phyloP scores from a whole-genome alignment of 2,329 filamentous ascomycete species.

The Talaromyces sp. region DNA sequence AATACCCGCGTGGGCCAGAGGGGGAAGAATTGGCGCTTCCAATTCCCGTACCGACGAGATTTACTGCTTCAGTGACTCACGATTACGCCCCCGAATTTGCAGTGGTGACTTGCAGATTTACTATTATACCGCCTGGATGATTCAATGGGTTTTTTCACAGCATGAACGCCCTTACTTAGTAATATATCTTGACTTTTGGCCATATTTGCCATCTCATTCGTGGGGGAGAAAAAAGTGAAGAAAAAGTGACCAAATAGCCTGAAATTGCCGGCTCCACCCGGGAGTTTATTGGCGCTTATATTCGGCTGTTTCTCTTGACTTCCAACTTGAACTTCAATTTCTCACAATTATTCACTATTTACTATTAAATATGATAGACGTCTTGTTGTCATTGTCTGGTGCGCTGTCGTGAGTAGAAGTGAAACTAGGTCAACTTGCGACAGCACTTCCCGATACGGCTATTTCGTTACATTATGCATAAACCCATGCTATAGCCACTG shows the following conservation, averaged over 20 bases:
- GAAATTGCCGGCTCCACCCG: slow-evolving; percentile 8
- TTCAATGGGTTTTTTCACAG: background rate
- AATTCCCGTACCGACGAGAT: background rate
- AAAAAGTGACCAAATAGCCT: background rate
- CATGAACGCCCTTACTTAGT: slow-evolving; percentile 2
- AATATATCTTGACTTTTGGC: background rate
- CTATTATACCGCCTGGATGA: background rate
- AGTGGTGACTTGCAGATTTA: background rate
- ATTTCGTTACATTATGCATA: background rate
- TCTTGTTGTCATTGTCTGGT: background rate
- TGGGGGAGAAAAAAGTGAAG: background rate
- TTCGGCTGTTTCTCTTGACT: background rate
- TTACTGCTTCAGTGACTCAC: background rate
- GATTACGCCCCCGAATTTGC: background rate
- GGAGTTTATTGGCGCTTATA: slow-evolving; percentile 13
- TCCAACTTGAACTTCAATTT: background rate
- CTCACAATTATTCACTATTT: background rate
- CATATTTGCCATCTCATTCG: background rate
- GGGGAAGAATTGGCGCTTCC: background rate
- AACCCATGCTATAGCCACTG: background rate
- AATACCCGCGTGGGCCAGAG: background rate
- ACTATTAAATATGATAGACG: background rate
- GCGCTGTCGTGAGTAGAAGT: background rate
- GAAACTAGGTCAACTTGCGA: background rate
- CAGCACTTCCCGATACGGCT: background rate